phyloP scores from a whole-genome alignment of 2,329 filamentous ascomycete genomes.

The Pseudocercospora ulei region DNA sequence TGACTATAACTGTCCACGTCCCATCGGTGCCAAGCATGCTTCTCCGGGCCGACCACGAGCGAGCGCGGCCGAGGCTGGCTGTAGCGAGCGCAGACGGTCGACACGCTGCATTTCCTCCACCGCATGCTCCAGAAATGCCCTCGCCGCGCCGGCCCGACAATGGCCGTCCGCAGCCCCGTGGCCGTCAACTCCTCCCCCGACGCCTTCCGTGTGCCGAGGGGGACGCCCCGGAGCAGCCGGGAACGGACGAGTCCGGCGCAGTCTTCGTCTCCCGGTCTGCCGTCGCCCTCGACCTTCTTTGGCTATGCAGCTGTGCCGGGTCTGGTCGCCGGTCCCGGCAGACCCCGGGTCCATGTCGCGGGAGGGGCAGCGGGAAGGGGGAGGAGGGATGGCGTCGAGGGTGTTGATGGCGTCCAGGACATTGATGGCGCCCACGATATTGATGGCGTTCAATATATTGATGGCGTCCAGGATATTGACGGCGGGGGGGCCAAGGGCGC shows the following conservation, averaged over 20 bases:
- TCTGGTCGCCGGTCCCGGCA: conserved; percentile 15
- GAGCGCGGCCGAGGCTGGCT: conserved; percentile 2
- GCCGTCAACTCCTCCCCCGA: conserved; percentile 22
- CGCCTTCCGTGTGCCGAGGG: conserved; percentile 17
- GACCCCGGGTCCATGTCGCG: conserved; percentile 10
- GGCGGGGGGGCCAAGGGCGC: background rate
- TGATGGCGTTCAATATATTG: too few relatives aligned
- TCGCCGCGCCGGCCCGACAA: conserved; percentile 10
- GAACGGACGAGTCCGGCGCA: conserved; percentile 2
- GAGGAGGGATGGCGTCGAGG: too few relatives aligned
- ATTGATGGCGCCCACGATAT: too few relatives aligned
- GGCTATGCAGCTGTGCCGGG: background rate
- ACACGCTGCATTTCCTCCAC: conserved; percentile 1
- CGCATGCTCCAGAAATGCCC: conserved; percentile 13
- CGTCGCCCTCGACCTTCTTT: conserved; percentile 18
- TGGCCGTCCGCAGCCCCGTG: conserved; percentile 23
- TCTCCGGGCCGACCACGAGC: too few relatives aligned
- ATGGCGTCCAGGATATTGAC: too few relatives aligned
- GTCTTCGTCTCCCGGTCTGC: conserved; percentile 22
- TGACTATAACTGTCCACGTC: too few relatives aligned
- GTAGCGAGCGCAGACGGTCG: conserved; percentile 2
- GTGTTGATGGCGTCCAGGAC: too few relatives aligned
- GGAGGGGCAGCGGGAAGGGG: too few relatives aligned
- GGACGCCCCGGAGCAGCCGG: conserved; percentile 15
- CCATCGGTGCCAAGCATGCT: too few relatives aligned